Evolutionary conservation across 371 early-diverging fungal species (phyloP).

Genomic region (Rhizopus arrhizus): DNA sequence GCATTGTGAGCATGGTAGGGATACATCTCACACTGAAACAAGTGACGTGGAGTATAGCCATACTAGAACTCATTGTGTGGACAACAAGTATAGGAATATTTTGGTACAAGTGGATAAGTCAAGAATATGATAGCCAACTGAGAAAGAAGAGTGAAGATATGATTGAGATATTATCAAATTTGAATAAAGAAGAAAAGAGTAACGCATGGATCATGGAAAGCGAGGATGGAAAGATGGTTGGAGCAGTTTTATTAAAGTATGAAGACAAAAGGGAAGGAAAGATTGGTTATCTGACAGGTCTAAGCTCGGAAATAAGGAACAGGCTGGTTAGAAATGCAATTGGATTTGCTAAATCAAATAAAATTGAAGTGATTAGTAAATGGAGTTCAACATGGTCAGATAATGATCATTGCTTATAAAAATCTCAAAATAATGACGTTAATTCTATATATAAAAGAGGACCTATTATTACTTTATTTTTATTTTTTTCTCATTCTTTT

Average conservation of each 20-base stretch:
- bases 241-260: constrained; percentile 32
- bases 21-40: constrained; percentile 15
- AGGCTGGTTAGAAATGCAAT: constrained; percentile 42
- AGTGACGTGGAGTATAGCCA: constrained; percentile 2
- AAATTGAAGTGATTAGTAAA: constrained; percentile 45
- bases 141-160: constrained; percentile 5
- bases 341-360: constrained; percentile 42
- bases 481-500: background rate
- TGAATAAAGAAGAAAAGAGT: constrained; percentile 27
- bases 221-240: constrained; percentile 21
- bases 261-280: constrained; percentile 39
- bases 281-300: constrained; percentile 40
- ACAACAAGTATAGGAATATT: constrained; percentile 37
- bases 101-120: constrained; percentile 30
- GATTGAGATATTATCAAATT: background rate
- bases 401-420: background rate
- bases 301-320: constrained; percentile 29
- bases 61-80: constrained; percentile 34
- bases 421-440: constrained; percentile 3
- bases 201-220: constrained; percentile 42
- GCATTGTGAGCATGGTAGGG: constrained; percentile 35
- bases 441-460: background rate
- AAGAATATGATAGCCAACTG: constrained; percentile 16
- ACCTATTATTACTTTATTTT: constrained; percentile 3
- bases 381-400: constrained; percentile 20